phyloP scores from a whole-genome alignment of 2,329 filamentous ascomycete genomes.

The Coccinonectria pachysandricola region DNA sequence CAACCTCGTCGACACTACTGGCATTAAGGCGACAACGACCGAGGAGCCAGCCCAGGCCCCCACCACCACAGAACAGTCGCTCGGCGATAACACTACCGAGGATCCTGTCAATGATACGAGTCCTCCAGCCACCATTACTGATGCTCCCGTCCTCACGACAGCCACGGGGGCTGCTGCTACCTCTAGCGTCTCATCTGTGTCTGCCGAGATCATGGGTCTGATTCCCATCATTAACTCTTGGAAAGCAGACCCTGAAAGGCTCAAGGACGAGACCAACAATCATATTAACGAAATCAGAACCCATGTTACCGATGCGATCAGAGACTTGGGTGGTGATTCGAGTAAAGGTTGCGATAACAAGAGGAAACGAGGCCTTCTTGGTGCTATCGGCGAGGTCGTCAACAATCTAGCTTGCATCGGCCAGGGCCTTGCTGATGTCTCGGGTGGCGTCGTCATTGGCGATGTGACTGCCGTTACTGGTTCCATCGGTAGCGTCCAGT shows the following conservation, averaged over 20 bases:
- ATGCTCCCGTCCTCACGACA: constrained; percentile 6
- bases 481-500: constrained; percentile 1
- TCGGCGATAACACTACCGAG: background rate
- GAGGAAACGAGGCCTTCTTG: constrained; percentile 8
- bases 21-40: background rate
- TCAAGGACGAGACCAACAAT: constrained; percentile 9
- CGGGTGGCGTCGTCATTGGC: constrained; percentile 3
- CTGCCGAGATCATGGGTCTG: constrained; percentile 6
- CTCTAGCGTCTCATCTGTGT: constrained; percentile 8
- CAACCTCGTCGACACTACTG: background rate
- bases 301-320: constrained; percentile 5
- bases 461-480: constrained; percentile 7
- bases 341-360: constrained; percentile 5
- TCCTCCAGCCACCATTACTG: constrained; percentile 4
- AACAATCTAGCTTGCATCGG: constrained; percentile 10
- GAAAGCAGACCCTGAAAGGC: constrained; percentile 5
- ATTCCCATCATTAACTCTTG: constrained; percentile 10
- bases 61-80: background rate
- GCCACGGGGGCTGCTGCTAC: constrained; percentile 7
- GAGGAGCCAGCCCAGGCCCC: constrained; percentile 1
- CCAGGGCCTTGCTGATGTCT: constrained; percentile 5
- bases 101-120: constrained; percentile 1
- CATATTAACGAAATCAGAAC: constrained; percentile 6
- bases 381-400: constrained; percentile 6
- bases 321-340: constrained; percentile 6